Conservation (phyloP, 345 rosid species). For the Crucihimalaya himalaica region DNA sequence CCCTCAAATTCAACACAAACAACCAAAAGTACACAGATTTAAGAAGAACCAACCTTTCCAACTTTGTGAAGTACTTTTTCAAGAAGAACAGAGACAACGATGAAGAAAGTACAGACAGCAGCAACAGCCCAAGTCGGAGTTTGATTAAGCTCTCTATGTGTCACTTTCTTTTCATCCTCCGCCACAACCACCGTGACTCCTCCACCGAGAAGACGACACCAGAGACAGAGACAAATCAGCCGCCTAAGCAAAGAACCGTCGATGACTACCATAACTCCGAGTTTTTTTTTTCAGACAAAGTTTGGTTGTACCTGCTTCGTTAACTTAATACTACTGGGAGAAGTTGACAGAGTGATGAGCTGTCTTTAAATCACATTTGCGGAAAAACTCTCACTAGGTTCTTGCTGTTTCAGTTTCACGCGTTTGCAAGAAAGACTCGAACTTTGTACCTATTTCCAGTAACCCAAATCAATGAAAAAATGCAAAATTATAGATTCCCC, state of each 20-base stretch:
- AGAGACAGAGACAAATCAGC: constrained; percentile 23
- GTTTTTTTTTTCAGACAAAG: not conserved
- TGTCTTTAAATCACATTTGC: constrained; percentile 36
- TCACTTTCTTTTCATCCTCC: constrained; percentile 31
- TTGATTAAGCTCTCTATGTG: constrained; percentile 59
- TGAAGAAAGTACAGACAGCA: constrained; percentile 71
- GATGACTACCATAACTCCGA: constrained; percentile 24
- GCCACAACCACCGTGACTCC: constrained; percentile 37
- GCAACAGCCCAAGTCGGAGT: constrained; percentile 99
- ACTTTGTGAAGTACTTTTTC: constrained; percentile 77
- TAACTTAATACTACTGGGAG: constrained; percentile 22
- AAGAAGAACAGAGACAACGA: constrained; percentile 67
- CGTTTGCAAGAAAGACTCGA: constrained; percentile 28
- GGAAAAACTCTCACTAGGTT: constrained; percentile 7
- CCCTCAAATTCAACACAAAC: not conserved
- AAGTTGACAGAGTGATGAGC: constrained; percentile 36
- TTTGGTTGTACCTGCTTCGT: constrained; percentile 26
- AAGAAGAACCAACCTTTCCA: constrained; percentile 48
- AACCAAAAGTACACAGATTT: not conserved
- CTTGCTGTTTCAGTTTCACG: constrained; percentile 26
- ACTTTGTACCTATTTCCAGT: constrained; percentile 20
- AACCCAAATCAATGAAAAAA: not conserved
- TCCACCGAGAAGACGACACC: constrained; percentile 23
- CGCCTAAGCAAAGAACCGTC: constrained; percentile 22
- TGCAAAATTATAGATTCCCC: not conserved